These are phyloP conservation scores for Verticillium dahliae DNA, from an alignment of 2,329 filamentous ascomycete genomes.

Conservation along the genomic window DNA sequence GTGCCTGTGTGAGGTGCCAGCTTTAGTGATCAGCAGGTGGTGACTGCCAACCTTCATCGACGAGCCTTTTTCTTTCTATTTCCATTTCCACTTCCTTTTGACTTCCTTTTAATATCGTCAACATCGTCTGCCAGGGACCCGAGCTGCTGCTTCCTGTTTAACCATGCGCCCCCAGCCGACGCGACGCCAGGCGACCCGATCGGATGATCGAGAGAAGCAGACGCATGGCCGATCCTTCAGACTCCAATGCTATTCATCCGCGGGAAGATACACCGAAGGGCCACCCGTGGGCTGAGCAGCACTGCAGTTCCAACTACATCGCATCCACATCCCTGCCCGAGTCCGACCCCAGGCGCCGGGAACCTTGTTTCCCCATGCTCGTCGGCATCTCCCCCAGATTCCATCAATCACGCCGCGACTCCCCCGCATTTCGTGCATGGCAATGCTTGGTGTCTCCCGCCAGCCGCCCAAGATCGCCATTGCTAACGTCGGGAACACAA, in stretches of 20 bases:
- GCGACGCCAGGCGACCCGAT: neutral
- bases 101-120: too few relatives aligned
- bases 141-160: neutral
- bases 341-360: neutral
- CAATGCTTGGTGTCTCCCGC: neutral
- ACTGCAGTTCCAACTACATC: neutral
- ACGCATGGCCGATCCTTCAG: neutral
- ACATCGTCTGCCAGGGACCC: neutral
- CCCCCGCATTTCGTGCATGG: neutral
- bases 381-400: neutral
- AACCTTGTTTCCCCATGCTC: neutral
- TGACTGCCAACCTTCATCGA: too few relatives aligned
- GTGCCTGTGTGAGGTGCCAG: too few relatives aligned
- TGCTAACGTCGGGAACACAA: neutral
- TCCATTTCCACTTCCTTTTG: too few relatives aligned
- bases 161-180: neutral
- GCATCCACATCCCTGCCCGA: neutral
- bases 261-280: neutral
- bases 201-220: neutral
- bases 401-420: neutral
- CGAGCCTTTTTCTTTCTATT: too few relatives aligned
- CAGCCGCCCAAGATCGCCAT: neutral
- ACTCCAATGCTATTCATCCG: neutral
- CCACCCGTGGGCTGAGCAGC: neutral
- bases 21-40: too few relatives aligned